These are phyloP conservation scores for Linum usitatissimum DNA, from an alignment of 345 rosid genomes.

Conservation along the genomic window DNA sequence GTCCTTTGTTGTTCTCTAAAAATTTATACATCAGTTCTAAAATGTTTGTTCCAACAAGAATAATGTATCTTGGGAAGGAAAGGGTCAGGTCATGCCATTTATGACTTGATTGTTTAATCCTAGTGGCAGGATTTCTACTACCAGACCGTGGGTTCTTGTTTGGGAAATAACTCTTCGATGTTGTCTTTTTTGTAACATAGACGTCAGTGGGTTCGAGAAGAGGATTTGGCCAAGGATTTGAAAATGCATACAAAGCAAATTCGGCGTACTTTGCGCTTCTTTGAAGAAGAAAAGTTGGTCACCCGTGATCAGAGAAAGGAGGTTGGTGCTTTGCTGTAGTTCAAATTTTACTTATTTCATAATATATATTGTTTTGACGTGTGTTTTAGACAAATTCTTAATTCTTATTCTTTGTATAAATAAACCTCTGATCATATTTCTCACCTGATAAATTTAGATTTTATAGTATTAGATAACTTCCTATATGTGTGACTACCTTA, in stretches of 20 bases:
- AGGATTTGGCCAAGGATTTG: constrained; percentile 85
- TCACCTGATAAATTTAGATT: not conserved
- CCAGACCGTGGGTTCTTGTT: too few relatives aligned
- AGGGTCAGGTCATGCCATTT: too few relatives aligned
- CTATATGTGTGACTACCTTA: not conserved
- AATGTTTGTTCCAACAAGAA: not conserved
- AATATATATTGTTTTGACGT: not conserved
- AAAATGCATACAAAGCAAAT: constrained; percentile 73
- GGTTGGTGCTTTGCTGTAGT: constrained; percentile 27
- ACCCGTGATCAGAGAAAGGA: constrained; percentile 77
- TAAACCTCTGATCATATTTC: not conserved
- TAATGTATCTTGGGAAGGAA: not conserved
- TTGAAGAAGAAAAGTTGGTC: constrained; percentile 72
- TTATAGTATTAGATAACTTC: too few relatives aligned
- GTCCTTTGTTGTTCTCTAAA: not conserved
- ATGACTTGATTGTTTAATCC: not conserved
- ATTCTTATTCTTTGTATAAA: not conserved
- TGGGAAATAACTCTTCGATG: not conserved
- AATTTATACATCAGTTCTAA: not conserved
- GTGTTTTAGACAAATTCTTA: not conserved
- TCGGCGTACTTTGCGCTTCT: constrained; percentile 49
- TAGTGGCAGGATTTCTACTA: not conserved
- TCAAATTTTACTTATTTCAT: not conserved
- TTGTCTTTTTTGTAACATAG: constrained; percentile 23
- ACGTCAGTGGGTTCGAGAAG: constrained; percentile 92